phyloP scores from a whole-genome alignment of 2,329 filamentous ascomycete genomes.

The Thelonectria olida region DNA sequence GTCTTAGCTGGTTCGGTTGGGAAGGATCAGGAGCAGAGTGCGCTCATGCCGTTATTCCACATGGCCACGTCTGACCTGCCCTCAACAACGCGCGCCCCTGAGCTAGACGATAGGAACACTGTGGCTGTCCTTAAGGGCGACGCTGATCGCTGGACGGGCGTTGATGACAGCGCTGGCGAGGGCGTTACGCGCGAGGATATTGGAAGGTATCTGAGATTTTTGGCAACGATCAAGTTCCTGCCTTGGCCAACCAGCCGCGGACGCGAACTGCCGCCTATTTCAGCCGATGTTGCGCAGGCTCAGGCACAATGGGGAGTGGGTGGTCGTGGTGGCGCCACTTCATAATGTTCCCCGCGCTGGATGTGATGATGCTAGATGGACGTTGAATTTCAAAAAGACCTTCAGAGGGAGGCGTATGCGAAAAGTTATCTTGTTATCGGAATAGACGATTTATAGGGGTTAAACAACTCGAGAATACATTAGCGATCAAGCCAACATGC shows the following conservation, averaged over 20 bases:
- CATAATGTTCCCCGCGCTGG: no score
- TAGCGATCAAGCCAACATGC: no score
- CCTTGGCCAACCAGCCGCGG: constrained; percentile 23
- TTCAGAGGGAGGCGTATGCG: no score
- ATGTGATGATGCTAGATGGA: no score
- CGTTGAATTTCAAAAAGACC: no score
- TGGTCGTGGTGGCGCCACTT: constrained; percentile 26
- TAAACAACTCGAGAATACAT: no score
- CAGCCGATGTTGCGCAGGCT: constrained; percentile 20
- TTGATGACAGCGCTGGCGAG: constrained; percentile 60
- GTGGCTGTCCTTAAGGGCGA: constrained; percentile 70
- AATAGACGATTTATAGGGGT: no score
- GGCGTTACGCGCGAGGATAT: constrained; percentile 28
- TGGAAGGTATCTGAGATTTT: constrained; percentile 23
- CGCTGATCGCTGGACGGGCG: constrained; percentile 63
- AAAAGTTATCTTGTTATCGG: no score
- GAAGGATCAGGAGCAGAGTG: constrained; percentile 41
- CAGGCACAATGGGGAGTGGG: constrained; percentile 32
- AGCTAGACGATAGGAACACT: constrained; percentile 74
- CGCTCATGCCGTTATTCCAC: constrained; percentile 73
- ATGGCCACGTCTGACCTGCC: constrained; percentile 76
- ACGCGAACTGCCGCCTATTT: constrained; percentile 29
- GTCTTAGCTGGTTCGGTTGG: constrained; percentile 20
- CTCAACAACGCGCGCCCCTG: constrained; percentile 72
- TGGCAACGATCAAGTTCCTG: constrained; percentile 33